phyloP scores from a whole-genome alignment of 176 grass and related monocot species.

The Areca catechu region DNA sequence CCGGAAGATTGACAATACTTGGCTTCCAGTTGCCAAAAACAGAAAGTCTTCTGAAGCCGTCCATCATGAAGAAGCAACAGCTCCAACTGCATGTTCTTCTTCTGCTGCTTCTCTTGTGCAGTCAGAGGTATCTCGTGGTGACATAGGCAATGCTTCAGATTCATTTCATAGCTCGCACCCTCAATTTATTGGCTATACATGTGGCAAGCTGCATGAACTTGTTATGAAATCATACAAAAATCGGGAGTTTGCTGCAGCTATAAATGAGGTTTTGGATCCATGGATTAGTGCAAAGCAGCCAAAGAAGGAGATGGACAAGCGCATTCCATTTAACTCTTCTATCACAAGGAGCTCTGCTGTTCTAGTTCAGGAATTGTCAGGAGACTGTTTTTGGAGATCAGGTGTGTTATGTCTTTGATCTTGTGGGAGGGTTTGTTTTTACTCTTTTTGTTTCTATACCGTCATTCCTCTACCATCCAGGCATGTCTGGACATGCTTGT shows the following conservation, averaged over 20 bases:
- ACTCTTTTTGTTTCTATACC: background rate
- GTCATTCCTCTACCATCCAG: background rate
- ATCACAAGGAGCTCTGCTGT: constrained; percentile 47
- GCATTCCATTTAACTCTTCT: constrained; percentile 49
- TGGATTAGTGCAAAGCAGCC: constrained; percentile 91
- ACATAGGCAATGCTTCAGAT: constrained; percentile 29
- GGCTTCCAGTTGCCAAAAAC: constrained; percentile 77
- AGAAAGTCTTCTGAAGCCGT: constrained; percentile 32
- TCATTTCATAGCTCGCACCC: constrained; percentile 68
- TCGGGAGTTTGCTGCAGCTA: constrained; percentile 86
- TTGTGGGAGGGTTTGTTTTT: background rate
- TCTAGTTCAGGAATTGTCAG: constrained; percentile 25
- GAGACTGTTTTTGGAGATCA: constrained; percentile 17
- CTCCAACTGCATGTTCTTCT: constrained; percentile 24
- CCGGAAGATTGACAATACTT: constrained; percentile 86
- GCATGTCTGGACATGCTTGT: no score
- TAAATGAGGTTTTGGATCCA: constrained; percentile 98
- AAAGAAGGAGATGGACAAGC: constrained; percentile 81
- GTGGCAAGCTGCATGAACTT: constrained; percentile 89
- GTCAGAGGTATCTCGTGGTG: constrained; percentile 15
- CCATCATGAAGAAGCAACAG: constrained; percentile 6
- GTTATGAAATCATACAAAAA: constrained; percentile 99
- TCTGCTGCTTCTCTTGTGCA: constrained; percentile 11
- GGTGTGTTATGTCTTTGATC: constrained; percentile 4
- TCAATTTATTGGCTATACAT: constrained; percentile 81